Evolutionary conservation across 2,329 filamentous ascomycete species (phyloP).

Genomic region (Pseudopithomyces maydicus): DNA sequence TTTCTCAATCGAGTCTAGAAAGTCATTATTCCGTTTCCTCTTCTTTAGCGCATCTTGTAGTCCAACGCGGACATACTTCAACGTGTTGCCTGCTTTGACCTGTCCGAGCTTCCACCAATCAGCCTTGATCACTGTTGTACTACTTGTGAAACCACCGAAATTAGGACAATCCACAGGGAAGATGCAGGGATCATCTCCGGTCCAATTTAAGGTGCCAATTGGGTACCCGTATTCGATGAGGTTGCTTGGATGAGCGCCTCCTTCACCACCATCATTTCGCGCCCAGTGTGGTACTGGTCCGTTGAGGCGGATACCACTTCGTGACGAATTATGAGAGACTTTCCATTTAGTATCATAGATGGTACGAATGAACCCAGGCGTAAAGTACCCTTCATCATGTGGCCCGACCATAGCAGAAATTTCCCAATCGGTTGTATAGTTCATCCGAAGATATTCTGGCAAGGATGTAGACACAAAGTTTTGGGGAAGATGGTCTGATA

Average conservation of each 20-base stretch:
- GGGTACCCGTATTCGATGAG: slow-evolving; percentile 61
- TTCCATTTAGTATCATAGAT: slow-evolving; percentile 65
- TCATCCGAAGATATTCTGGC: slow-evolving; percentile 53
- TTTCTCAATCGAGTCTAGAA: slow-evolving; percentile 50
- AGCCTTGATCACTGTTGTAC: slow-evolving; percentile 60
- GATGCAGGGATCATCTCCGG: slow-evolving; percentile 65
- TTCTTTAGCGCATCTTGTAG: slow-evolving; percentile 57
- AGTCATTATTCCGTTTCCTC: slow-evolving; percentile 51
- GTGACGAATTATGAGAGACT: slow-evolving; percentile 64
- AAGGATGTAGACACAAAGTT: slow-evolving; percentile 40
- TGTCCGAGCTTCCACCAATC: slow-evolving; percentile 68
- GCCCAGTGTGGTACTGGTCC: slow-evolving; percentile 65
- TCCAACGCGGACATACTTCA: slow-evolving; percentile 58
- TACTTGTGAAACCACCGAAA: slow-evolving; percentile 64
- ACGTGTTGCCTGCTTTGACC: slow-evolving; percentile 62
- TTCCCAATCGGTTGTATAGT: slow-evolving; percentile 58
- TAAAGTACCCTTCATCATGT: slow-evolving; percentile 60
- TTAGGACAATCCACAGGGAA: slow-evolving; percentile 65
- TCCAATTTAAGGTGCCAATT: slow-evolving; percentile 64
- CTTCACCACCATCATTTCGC: slow-evolving; percentile 64
- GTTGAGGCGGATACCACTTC: slow-evolving; percentile 64
- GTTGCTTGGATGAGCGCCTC: slow-evolving; percentile 66
- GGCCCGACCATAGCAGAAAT: slow-evolving; percentile 61
- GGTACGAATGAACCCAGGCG: slow-evolving; percentile 59
- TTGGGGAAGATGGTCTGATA: slow-evolving; percentile 48